Conservation (phyloP, 768 basidiomycete species). For the Megacollybia marginata region DNA sequence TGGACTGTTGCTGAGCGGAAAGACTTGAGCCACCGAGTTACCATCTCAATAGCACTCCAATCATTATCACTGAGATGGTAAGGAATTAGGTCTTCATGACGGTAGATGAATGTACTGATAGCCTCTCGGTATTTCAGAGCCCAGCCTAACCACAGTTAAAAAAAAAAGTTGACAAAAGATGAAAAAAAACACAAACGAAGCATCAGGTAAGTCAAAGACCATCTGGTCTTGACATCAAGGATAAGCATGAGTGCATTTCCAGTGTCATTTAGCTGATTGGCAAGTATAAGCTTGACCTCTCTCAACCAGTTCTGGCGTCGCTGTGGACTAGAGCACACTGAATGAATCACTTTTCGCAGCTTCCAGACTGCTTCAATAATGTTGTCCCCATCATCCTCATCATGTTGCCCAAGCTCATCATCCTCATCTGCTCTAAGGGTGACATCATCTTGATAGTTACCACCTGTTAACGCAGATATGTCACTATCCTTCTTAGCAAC, state of each 20-base stretch:
- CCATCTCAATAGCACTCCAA: neutral
- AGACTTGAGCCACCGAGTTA: neutral
- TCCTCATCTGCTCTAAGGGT: neutral
- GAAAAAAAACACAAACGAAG: slow-evolving; percentile 11
- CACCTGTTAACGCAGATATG: neutral
- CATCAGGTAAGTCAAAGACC: slow-evolving; percentile 27
- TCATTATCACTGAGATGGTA: neutral
- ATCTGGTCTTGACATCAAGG: slow-evolving; percentile 11
- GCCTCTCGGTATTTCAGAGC: too few relatives aligned
- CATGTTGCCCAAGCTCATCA: neutral
- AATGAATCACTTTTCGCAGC: slow-evolving; percentile 19
- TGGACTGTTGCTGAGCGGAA: neutral
- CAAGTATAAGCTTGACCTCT: slow-evolving; percentile 3
- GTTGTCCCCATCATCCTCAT: neutral
- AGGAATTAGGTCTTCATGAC: neutral
- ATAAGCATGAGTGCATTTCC: slow-evolving; percentile 19
- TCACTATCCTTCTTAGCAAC: slow-evolving; percentile 4
- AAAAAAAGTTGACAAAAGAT: too few relatives aligned
- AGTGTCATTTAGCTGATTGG: slow-evolving; percentile 11
- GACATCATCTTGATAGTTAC: neutral
- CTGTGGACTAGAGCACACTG: slow-evolving; percentile 17
- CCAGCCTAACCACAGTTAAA: too few relatives aligned
- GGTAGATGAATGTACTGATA: neutral
- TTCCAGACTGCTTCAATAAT: slow-evolving; percentile 3
- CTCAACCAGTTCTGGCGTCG: slow-evolving; percentile 11